These are phyloP conservation scores for Leishmania major DNA, from an alignment of 208 protist species.

Conservation along the genomic window DNA sequence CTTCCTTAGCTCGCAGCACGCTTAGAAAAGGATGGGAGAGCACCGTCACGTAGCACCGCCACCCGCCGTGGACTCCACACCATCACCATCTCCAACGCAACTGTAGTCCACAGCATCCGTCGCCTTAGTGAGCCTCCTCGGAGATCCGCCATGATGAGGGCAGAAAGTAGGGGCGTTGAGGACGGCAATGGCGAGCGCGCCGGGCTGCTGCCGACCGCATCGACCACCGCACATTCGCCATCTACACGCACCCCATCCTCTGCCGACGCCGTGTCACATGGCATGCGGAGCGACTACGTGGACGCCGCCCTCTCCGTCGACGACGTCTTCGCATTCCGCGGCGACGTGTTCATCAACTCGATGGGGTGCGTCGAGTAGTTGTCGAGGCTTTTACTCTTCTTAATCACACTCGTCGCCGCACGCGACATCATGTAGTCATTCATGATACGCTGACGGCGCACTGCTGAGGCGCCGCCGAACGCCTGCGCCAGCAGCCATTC, in stretches of 20 bases:
- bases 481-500: constrained; percentile 79
- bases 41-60: not conserved
- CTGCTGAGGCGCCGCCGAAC: constrained; percentile 58
- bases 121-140: not conserved
- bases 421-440: constrained; percentile 33
- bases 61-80: not conserved
- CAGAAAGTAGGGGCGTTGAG: not conserved
- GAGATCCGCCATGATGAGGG: not conserved
- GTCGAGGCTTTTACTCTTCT: constrained; percentile 36
- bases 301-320: not conserved
- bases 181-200: not conserved
- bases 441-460: constrained; percentile 44
- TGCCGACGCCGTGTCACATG: not conserved
- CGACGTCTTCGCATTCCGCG: constrained; percentile 22
- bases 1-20: not conserved
- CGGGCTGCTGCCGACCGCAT: not conserved
- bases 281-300: not conserved
- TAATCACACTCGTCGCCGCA: constrained; percentile 33
- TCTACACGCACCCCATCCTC: constrained; percentile 12
- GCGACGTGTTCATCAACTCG: constrained; percentile 72
- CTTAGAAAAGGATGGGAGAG: not conserved
- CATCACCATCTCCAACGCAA: not conserved
- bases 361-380: constrained; percentile 73
- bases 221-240: not conserved
- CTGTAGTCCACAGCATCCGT: not conserved